phyloP scores from a whole-genome alignment of 2,329 filamentous ascomycete species.

The Ceratocystis lukuohia region DNA sequence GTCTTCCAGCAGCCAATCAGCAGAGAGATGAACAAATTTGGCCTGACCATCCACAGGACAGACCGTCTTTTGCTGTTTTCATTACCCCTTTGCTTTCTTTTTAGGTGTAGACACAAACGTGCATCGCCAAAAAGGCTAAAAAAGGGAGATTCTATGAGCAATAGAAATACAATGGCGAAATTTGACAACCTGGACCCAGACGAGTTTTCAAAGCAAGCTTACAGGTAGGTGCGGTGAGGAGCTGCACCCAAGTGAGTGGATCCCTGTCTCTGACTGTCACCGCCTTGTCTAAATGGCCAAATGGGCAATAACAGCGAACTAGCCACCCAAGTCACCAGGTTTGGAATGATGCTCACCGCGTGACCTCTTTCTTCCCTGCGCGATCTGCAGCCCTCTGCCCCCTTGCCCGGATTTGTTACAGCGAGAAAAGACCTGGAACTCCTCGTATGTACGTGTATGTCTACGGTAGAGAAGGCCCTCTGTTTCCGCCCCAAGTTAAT shows the following conservation, averaged over 20 bases:
- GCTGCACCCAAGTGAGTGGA: too few species aligned
- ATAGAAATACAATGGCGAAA: neutral
- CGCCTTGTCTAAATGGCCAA: slow-evolving; percentile 4
- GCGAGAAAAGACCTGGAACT: neutral
- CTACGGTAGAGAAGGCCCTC: neutral
- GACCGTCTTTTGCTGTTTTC: neutral
- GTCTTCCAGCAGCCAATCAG: neutral
- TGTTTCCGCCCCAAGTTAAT: neutral
- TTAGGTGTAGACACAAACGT: neutral
- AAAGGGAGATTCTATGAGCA: neutral
- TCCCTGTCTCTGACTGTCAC: neutral
- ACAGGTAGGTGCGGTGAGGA: too few species aligned
- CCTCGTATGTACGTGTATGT: neutral
- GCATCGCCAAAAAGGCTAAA: neutral
- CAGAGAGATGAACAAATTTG: neutral
- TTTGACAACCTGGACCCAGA: neutral
- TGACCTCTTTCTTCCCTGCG: neutral
- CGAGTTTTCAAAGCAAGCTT: neutral
- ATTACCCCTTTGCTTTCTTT: neutral
- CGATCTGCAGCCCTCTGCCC: neutral
- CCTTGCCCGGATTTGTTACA: neutral
- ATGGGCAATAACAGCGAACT: neutral
- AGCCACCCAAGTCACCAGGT: neutral
- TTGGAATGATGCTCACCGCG: neutral
- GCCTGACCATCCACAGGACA: neutral